Conservation (phyloP, 108 stramenopile genomes). For the Cyclotella sp. region DNA sequence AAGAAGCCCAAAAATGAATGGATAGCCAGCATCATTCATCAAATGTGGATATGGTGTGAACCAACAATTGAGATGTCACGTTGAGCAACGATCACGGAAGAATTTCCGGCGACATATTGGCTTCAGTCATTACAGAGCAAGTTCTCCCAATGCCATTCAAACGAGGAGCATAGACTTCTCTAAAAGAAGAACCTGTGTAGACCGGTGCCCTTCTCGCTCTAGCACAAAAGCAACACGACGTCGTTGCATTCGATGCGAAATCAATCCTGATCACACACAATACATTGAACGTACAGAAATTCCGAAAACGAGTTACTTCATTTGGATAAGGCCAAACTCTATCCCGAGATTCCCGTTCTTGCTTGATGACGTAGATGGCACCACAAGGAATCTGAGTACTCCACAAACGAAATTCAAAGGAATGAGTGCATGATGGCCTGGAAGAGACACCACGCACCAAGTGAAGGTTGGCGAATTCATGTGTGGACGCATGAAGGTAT, state of each 20-base stretch:
- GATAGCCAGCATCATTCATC: too few relatives aligned
- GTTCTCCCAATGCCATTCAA: neutral
- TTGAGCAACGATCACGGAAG: neutral
- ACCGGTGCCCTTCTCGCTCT: slow-evolving; percentile 23
- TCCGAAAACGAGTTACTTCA: slow-evolving; percentile 47
- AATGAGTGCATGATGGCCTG: slow-evolving; percentile 52
- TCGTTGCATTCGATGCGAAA: neutral
- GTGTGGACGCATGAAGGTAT: slow-evolving; percentile 44
- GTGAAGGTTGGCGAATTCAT: slow-evolving; percentile 40
- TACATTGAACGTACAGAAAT: slow-evolving; percentile 32
- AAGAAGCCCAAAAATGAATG: neutral
- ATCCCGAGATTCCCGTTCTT: slow-evolving; percentile 36
- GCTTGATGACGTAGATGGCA: neutral
- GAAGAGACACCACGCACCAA: slow-evolving; percentile 32
- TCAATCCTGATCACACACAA: neutral
- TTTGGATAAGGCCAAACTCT: slow-evolving; percentile 42
- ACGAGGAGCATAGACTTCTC: slow-evolving; percentile 27
- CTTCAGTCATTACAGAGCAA: neutral
- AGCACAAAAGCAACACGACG: neutral
- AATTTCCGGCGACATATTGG: neutral
- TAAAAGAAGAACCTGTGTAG: slow-evolving; percentile 41
- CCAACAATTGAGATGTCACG: too few relatives aligned
- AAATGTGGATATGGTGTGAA: too few relatives aligned
- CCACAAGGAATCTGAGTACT: neutral
- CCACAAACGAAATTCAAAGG: slow-evolving; percentile 8